Evolutionary conservation across 805 yeast species (phyloP), one percentile per base, ranked within the genome.

Genomic region (Candida incommunis): DNA sequence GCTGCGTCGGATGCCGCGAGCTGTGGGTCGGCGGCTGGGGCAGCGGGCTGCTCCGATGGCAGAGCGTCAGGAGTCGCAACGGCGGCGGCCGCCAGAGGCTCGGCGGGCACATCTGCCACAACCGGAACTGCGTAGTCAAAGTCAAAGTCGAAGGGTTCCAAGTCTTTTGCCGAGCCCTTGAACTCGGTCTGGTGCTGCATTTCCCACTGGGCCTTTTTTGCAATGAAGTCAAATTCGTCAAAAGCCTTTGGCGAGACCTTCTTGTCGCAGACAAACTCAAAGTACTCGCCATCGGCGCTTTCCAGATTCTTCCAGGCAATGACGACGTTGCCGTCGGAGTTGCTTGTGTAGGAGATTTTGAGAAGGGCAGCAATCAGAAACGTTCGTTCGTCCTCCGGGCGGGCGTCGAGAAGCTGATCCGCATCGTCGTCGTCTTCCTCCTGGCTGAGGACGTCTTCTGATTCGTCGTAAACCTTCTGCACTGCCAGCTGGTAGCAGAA

Each of bases 211-310:
- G 95, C 84, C 46, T 73, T 72, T 54, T 75, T 71, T 13, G 85
- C 67, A 1, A 77, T 67, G 22, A 65, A 58, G 64, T 80, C 72
- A 59, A 90, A 90, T 40, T 69, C 68, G 25, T 80, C 74, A 34
- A 77, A 70, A 22, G 69, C 74, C 15, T 65, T 54, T 4, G 53
- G 44, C 4, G 58, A 43, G n/a, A 78, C 74, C 13, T 72, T 70
- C 42, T 71, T 72, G 49, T 78, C 84, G 43, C 85, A 75, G 21
- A 82, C 70, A 62, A 84, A 88, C 61, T 87, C 94, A 61, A 81
- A 86, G 50, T 69, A 65, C 56, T 88, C 96, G 22, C 86, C 96
- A 3, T 71, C 69, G 54, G 88, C 96, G n/a, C 95, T 96, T 40
- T 77, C 78, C 29, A 76, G 58, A 59, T 92, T 95, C 13, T 65